Conservation (phyloP, 768 basidiomycete species). For the Lyophyllum semitale region DNA sequence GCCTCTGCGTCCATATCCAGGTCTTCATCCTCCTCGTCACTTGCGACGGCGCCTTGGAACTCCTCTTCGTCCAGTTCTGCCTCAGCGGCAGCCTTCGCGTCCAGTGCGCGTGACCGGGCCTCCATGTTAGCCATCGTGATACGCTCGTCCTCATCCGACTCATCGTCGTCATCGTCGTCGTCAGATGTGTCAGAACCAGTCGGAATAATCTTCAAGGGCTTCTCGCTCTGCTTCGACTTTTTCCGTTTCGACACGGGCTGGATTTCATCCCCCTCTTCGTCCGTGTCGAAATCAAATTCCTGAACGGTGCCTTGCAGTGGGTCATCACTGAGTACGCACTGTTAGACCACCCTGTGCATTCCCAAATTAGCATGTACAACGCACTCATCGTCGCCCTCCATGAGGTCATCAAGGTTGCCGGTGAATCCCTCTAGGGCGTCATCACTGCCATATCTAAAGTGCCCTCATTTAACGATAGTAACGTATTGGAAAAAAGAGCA, state of each 20-base stretch:
- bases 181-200: constrained; percentile 53
- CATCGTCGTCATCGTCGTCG: constrained; percentile 44
- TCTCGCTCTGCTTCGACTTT: constrained; percentile 55
- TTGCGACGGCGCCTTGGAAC: constrained; percentile 52
- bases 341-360: constrained; percentile 9
- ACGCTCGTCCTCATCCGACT: constrained; percentile 49
- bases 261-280: constrained; percentile 48
- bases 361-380: constrained; percentile 14
- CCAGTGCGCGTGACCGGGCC: constrained; percentile 74
- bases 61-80: constrained; percentile 72
- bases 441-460: constrained; percentile 46
- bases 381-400: constrained; percentile 49
- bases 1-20: constrained; percentile 42
- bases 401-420: constrained; percentile 52
- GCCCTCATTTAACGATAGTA: constrained; percentile 34
- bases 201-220: constrained; percentile 50
- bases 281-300: constrained; percentile 67
- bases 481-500: constrained; percentile 1
- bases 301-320: constrained; percentile 49
- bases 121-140: constrained; percentile 84
- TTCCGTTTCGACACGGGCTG: constrained; percentile 38
- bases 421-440: constrained; percentile 36
- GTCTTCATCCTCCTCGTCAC: constrained; percentile 51
- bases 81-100: constrained; percentile 65
- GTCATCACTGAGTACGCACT: constrained; percentile 42